These are phyloP conservation scores for Paraglomus occultum DNA, from an alignment of 192 early-diverging fungal species.

Conservation along the genomic window DNA sequence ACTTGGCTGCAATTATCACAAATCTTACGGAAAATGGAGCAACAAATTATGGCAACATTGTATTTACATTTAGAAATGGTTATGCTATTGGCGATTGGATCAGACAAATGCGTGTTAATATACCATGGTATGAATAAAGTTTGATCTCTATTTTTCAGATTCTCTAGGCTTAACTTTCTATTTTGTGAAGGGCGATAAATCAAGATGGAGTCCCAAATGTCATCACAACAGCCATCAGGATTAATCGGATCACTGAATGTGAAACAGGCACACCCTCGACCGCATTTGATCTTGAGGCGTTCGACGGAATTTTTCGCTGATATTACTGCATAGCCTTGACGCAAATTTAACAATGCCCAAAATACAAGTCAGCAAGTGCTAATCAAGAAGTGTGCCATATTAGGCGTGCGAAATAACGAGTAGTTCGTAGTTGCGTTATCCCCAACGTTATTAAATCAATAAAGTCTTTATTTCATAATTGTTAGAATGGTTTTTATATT, in stretches of 20 bases:
- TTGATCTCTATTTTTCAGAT: slow-evolving; percentile 17
- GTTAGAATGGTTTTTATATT: too few species aligned
- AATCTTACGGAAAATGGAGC: slow-evolving; percentile 21
- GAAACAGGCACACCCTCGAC: slow-evolving; percentile 3
- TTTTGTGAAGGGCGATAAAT: slow-evolving; percentile 9
- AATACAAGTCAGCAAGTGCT: too few species aligned
- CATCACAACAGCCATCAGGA: neutral
- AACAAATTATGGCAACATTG: slow-evolving; percentile 9
- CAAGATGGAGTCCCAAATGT: slow-evolving; percentile 4
- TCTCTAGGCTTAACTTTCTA: slow-evolving; percentile 8
- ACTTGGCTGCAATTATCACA: neutral
- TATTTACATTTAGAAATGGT: slow-evolving; percentile 26
- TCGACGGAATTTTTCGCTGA: too few species aligned
- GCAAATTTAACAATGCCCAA: too few species aligned
- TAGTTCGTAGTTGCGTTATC: too few species aligned
- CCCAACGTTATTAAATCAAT: too few species aligned
- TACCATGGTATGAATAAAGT: slow-evolving; percentile 17
- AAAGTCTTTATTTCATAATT: too few species aligned
- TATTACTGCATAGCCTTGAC: too few species aligned
- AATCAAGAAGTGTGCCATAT: too few species aligned
- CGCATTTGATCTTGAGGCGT: slow-evolving; percentile 13
- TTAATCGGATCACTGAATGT: slow-evolving; percentile 14
- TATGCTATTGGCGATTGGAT: neutral
- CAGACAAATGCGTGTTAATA: neutral
- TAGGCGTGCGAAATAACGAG: too few species aligned